Evolutionary conservation across 2,329 filamentous ascomycete species (phyloP), one percentile per base, ranked within the genome.

Genomic region (Bimuria novae-zelandiae): DNA sequence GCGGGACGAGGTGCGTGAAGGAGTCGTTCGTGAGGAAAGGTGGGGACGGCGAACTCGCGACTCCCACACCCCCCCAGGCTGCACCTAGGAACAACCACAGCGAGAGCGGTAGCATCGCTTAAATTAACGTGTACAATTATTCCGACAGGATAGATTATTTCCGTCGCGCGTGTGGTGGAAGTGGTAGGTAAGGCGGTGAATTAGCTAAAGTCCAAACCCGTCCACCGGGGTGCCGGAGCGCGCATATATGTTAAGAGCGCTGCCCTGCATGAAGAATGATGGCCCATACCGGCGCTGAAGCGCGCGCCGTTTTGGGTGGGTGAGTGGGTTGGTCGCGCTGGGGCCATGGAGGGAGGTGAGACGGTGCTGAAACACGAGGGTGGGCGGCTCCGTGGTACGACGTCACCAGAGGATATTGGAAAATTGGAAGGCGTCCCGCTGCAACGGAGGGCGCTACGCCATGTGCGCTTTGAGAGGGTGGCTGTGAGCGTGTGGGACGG

Each of bases 1-100:
- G 67, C 0, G 70, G 70, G 3, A 71, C 58, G 1, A 71, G 58
- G 46, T 65, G 65, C 7, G 68, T 63, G 49, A 59, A 57, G 41
- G 60, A 53, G 17, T 59, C 52, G 37, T 53, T 30, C 43, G 68
- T 45, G 37, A 69, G 57, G 0, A 62, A 51, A 0, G 68, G 68
- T n/a, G 61, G 68, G 10, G 61, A 55, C 2, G 69, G 68, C 0
- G 65, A 66, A 29, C 63, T 56, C 30, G 51, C n/a, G n/a, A n/a
- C n/a, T n/a, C n/a, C n/a, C n/a, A n/a, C n/a, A n/a, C n/a, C n/a
- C n/a, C n/a, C n/a, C n/a, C n/a, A n/a, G n/a, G n/a, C n/a, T n/a
- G n/a, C n/a, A 32, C 7, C 61, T 54, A 35, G 63, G 59, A 42
- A 61, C 50, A 22, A 64, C 62, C 29, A 68, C 57, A 27, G 61